These are phyloP conservation scores for Fonsecaea pugnacius DNA, from an alignment of 2,329 filamentous ascomycete genomes.

Conservation along the genomic window DNA sequence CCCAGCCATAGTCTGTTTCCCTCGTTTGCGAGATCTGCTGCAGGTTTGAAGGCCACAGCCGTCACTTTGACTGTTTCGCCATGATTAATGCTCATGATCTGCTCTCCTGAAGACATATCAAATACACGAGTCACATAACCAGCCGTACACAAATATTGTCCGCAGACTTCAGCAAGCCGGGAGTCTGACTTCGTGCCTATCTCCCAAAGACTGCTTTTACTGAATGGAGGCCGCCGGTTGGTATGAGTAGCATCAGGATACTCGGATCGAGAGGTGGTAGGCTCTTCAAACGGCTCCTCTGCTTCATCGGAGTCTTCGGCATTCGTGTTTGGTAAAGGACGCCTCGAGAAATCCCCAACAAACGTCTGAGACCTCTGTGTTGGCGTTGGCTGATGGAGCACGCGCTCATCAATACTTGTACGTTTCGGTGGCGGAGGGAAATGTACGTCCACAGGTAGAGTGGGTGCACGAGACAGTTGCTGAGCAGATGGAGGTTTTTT, in stretches of 20 bases:
- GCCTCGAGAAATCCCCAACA: constrained; percentile 15
- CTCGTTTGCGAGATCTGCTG: constrained; percentile 75
- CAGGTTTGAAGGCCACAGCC: constrained; percentile 83
- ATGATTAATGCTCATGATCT: constrained; percentile 78
- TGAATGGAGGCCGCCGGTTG: constrained; percentile 79
- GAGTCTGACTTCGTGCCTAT: constrained; percentile 87
- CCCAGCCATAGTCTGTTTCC: constrained; percentile 86
- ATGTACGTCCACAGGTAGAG: constrained; percentile 33
- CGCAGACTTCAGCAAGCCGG: constrained; percentile 83
- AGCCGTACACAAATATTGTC: constrained; percentile 82
- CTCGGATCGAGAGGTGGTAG: constrained; percentile 60
- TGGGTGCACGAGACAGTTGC: constrained; percentile 32
- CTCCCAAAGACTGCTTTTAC: constrained; percentile 72
- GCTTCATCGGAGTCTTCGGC: constrained; percentile 57
- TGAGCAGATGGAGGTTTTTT: constrained; percentile 26
- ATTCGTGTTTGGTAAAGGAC: constrained; percentile 31
- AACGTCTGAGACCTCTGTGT: constrained; percentile 27
- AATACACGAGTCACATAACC: constrained; percentile 87
- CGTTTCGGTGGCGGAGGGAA: constrained; percentile 44
- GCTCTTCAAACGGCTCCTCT: constrained; percentile 53
- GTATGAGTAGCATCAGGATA: constrained; percentile 84
- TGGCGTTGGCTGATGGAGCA: constrained; percentile 10
- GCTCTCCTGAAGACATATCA: constrained; percentile 80
- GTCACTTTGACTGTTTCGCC: constrained; percentile 83
- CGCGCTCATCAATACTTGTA: constrained; percentile 31